These are phyloP conservation scores for Dimargaris xerosporica DNA, from an alignment of 192 early-diverging fungal species.

Conservation along the genomic window DNA sequence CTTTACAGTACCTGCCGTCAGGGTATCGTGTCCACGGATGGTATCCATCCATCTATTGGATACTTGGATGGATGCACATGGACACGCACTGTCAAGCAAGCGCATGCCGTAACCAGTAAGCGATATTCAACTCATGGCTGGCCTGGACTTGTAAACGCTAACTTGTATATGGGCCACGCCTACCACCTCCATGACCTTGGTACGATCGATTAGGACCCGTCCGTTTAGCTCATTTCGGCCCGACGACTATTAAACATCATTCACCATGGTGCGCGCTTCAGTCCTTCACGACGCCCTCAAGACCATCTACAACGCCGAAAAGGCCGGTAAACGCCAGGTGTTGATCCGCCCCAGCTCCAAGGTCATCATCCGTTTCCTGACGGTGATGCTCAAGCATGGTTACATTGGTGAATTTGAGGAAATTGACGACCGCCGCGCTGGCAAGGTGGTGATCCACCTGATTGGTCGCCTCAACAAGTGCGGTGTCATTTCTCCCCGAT, in stretches of 20 bases:
- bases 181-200: too few species aligned
- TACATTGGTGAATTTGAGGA: constrained; percentile 99
- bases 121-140: too few species aligned
- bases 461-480: constrained; percentile 99
- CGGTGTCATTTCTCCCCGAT: constrained; percentile 97
- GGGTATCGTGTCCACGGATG: too few species aligned
- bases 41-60: too few species aligned
- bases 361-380: constrained; percentile 97
- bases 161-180: too few species aligned
- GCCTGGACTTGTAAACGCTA: too few species aligned
- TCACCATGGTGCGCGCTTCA: constrained; percentile 92
- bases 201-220: background rate
- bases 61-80: too few species aligned
- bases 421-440: constrained; percentile 93
- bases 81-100: too few species aligned
- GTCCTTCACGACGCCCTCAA: constrained; percentile 95
- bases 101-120: too few species aligned
- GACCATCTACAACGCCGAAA: constrained; percentile 98
- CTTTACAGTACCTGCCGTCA: too few species aligned
- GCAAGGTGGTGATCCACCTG: constrained; percentile 97
- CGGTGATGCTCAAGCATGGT: constrained; percentile 97
- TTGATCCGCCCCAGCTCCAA: constrained; percentile 93
- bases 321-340: constrained; percentile 95
- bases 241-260: background rate
- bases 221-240: background rate